Base-by-base conservation (phyloP, 2,329 filamentous ascomycete species). In the Immersiporthe knoxdaviesiana region DNA sequence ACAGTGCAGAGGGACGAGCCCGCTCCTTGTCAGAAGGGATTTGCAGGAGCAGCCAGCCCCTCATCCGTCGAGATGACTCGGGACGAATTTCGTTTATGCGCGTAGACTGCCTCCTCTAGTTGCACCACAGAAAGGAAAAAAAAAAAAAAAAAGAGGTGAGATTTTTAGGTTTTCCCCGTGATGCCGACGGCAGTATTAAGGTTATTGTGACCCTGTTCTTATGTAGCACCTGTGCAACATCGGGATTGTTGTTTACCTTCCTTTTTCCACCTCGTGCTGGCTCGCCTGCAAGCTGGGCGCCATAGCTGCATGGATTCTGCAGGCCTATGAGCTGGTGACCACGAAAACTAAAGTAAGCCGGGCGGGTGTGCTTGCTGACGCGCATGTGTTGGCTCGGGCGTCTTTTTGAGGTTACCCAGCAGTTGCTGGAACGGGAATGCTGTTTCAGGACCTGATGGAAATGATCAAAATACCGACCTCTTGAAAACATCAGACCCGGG, bases 181-280 rank as follows among this genome's bases (percentile, higher is more conserved):
- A 37, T 10, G 56, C 56, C 56, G 32, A n/a, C 30, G 14, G 21
- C 14, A 21, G 8, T 24, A 4, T 21, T 35, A 37, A 59, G 56
- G 21, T 21, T 59, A 11, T 37, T 59, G 35, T 35, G 8, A 11
- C 56, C 56, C 32, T 35, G 32, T 59, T 32, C 21, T n/a, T n/a
- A n/a, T n/a, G n/a, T n/a, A 30, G 12, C 30, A 59, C 37, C 56
- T 37, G 56, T 59, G 56, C 56, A n/a, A 37, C 56, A 11, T 59
- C 21, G 18, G 56, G 30, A 30, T 30, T 4, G 30, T 18, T 37
- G 21, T 12, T 1, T 59, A 37, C 16, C 18, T 59, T n/a, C 56
- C 21, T 2, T 16, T 35, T 27, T 59, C 6, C 21, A n/a, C 30
- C 7, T 37, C 18, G 18, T 35, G 56, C 21, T 37, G n/a, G 11